Base-by-base conservation (phyloP, 768 basidiomycete genomes). In the Scleroderma bovista region DNA sequence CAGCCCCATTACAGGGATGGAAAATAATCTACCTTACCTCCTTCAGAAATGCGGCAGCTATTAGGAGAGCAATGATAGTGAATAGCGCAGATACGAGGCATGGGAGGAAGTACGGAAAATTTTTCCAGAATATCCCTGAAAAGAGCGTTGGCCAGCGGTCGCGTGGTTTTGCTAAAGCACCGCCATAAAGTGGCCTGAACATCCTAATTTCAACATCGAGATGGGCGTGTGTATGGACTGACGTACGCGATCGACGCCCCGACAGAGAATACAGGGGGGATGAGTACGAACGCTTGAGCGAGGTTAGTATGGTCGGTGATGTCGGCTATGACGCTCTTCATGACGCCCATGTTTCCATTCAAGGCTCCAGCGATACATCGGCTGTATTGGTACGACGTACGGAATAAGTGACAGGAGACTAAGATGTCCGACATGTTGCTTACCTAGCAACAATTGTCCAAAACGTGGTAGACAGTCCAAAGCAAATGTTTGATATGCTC, bases 51-150 rank as follows among this genome's bases (percentile, higher is more conserved):
- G 72, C 47, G 1, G 54, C 59, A 0, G 76, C 72, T 7, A 80
- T 58, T 6, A 77, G 48, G 70, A 74, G 77, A 2, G 74, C 77
- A n/a, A 78, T 8, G 6, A 65, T 62, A 2, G 80, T 69, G 52
- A 79, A 74, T 0, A 76, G 74, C 1, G 81, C 81, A 2, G 81
- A 70, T 8, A 81, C 75, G 6, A 77, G 73, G 55, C 82, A 85
- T 1, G 85, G 80, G 23, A 88, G 72, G 60, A 87, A 86, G 72
- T 76, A 68, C 3, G 81, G 82, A 51, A 80, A 77, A 26, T 68
- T 62, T 46, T 68, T 64, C 66, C 79, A 74, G 56, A 84, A 81
- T 12, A 67, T 54, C 29, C 66, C 67, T 16, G 67, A 54, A 55
- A 84, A 83, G 2, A 75, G 41, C 1, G 43, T 15, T 1, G 80